These are phyloP conservation scores for Rhododendron molle DNA, from an alignment of 148 eudicot genomes.

Conservation along the genomic window DNA sequence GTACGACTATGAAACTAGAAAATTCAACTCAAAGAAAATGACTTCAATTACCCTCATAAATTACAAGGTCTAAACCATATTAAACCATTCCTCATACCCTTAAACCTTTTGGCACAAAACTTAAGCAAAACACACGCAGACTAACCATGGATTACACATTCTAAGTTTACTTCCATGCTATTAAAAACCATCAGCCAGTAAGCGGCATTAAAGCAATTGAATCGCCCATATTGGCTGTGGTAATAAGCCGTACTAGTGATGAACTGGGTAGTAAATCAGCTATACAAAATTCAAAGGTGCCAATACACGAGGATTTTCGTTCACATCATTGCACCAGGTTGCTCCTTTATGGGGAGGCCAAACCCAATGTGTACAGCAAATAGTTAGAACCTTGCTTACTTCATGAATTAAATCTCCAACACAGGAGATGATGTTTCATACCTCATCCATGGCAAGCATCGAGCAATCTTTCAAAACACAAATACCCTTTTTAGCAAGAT, in stretches of 20 bases:
- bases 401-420: background rate
- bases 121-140: background rate
- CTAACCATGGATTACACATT: background rate
- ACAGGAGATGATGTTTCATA: constrained; percentile 14
- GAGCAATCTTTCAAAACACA: constrained; percentile 75
- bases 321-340: background rate
- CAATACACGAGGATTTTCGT: background rate
- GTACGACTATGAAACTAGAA: background rate
- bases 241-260: background rate
- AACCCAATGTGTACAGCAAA: background rate
- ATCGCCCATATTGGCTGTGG: background rate
- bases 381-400: background rate
- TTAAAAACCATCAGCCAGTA: background rate
- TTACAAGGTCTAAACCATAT: background rate
- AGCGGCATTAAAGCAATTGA: background rate
- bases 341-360: background rate
- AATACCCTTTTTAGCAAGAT: constrained; percentile 79
- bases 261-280: background rate
- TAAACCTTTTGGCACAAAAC: background rate
- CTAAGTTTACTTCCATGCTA: background rate
- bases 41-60: background rate
- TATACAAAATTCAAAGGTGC: background rate
- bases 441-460: constrained; percentile 94
- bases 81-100: background rate
- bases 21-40: background rate